These are phyloP conservation scores for Clavispora fructus DNA, from an alignment of 805 yeast species.

Conservation along the genomic window DNA sequence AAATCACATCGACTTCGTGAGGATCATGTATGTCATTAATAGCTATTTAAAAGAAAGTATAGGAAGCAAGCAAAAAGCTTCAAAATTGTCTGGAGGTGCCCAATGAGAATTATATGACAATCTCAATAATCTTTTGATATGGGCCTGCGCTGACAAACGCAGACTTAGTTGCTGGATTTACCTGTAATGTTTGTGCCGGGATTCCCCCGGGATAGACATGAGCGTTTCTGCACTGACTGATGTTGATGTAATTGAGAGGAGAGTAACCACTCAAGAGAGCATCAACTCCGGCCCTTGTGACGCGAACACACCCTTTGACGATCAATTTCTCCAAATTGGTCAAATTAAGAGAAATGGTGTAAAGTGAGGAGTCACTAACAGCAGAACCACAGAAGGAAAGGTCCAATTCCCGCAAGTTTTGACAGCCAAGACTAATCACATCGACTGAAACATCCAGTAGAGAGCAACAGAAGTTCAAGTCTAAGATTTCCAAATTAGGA, in stretches of 20 bases:
- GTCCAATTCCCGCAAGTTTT: constrained; percentile 46
- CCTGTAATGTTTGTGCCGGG: constrained; percentile 50
- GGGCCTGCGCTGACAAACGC: constrained; percentile 56
- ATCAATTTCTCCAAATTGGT: constrained; percentile 42
- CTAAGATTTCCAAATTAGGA: constrained; percentile 49
- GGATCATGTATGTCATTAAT: background rate
- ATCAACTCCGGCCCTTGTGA: constrained; percentile 73
- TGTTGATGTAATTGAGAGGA: constrained; percentile 48
- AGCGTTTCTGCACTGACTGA: constrained; percentile 70
- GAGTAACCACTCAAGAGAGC: constrained; percentile 54
- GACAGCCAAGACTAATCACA: constrained; percentile 63
- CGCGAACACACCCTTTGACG: constrained; percentile 69
- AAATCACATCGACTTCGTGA: background rate
- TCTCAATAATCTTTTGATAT: constrained; percentile 51
- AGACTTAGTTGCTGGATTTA: constrained; percentile 47
- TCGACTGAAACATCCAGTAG: constrained; percentile 65
- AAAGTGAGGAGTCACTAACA: constrained; percentile 64
- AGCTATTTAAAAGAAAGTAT: background rate
- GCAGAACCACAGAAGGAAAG: constrained; percentile 76
- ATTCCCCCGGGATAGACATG: constrained; percentile 57
- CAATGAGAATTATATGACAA: constrained; percentile 34
- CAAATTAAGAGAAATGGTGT: constrained; percentile 54
- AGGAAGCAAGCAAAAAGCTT: background rate
- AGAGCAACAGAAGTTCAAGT: constrained; percentile 72
- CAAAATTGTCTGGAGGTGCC: background rate